A percentile compares a stretch with the other conserved stretches of the same genome.
phyloP scores from a whole-genome alignment of 2,329 filamentous ascomycete genomes.

The Akanthomyces dipterigenus region DNA sequence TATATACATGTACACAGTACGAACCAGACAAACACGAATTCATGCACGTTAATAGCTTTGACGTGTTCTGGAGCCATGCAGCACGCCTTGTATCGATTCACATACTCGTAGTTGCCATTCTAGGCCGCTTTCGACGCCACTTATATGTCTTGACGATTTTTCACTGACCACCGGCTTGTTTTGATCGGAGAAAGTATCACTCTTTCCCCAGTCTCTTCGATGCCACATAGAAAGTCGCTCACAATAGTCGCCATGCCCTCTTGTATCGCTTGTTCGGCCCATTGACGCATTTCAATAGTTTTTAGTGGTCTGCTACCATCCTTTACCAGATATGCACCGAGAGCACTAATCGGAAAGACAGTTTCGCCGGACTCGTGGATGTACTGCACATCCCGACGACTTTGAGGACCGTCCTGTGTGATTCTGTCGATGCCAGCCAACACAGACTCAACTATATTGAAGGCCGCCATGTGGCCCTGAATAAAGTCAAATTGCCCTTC shows the following conservation, averaged over 20 bases:
- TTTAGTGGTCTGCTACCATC: not conserved
- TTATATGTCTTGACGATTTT: too few relatives aligned
- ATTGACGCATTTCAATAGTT: not conserved
- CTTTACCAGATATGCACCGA: not conserved
- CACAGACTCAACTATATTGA: not conserved
- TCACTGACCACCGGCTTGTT: not conserved
- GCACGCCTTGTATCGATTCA: too few relatives aligned
- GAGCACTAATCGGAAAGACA: not conserved
- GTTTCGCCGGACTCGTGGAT: not conserved
- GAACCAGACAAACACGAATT: too few relatives aligned
- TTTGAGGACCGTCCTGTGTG: too few relatives aligned
- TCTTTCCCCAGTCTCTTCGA: not conserved
- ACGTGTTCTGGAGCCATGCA: too few relatives aligned
- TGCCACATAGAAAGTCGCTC: not conserved
- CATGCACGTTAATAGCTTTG: too few relatives aligned
- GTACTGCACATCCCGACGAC: not conserved
- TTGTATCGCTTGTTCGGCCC: not conserved
- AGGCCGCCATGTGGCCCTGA: not conserved
- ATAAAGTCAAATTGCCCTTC: conserved; percentile 1
- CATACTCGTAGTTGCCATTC: too few relatives aligned
- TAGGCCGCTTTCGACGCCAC: too few relatives aligned
- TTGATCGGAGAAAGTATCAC: not conserved
- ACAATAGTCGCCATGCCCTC: not conserved
- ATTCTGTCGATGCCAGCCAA: not conserved
- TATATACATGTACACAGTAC: too few relatives aligned